Evolutionary conservation across 495 filamentous ascomycete genomes (phyloP), one percentile per base, ranked within the genome.

Genomic region (Astrocystis sublimbata): DNA sequence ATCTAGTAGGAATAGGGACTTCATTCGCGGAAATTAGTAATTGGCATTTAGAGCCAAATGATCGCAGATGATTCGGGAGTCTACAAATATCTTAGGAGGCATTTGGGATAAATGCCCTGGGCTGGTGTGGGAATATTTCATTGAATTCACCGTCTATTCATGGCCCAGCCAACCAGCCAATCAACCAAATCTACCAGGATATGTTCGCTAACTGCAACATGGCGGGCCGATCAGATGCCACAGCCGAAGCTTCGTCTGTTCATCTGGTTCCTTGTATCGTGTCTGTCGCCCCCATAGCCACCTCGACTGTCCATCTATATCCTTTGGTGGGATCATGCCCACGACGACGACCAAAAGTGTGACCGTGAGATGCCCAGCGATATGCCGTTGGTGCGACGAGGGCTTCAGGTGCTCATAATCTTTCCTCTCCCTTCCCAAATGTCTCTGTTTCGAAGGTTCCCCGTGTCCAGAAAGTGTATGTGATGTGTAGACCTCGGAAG

Each of bases 101-200:
- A n/a, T n/a, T n/a, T n/a, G 6, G 10, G 1, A 50, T 15, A 30
- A 6, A 49, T 4, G 15, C 3, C 28, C 5, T 23, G 19, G 13
- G 15, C 10, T 21, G 49, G 35, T 35, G 10, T n/a, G 26, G 49
- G 19, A n/a, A 13, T 52, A 9, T 31, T 21, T 42, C 12, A 13
- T 41, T 56, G 41, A 3, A 24, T 54, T 54, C 19, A 13, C 19
- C 35, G 36, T 56, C 38, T 56, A 56, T 56, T 13, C 15, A 8
- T 31, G n/a, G 26, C 9, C 4, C 15, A 28, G 0, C 24, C 15
- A 43, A 42, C 53, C 15, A 28, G 0, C 24, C 15, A 43, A 42
- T 38, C n/a, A n/a, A n/a, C n/a, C n/a, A n/a, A n/a, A n/a, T 56
- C 53, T 56, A 56, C 23, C 15, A 43, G 7, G 33, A 42, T 10